These are phyloP conservation scores for Cutaneotrichosporon sp. DNA, from an alignment of 1,284 basidiomycete genomes.

Conservation along the genomic window DNA sequence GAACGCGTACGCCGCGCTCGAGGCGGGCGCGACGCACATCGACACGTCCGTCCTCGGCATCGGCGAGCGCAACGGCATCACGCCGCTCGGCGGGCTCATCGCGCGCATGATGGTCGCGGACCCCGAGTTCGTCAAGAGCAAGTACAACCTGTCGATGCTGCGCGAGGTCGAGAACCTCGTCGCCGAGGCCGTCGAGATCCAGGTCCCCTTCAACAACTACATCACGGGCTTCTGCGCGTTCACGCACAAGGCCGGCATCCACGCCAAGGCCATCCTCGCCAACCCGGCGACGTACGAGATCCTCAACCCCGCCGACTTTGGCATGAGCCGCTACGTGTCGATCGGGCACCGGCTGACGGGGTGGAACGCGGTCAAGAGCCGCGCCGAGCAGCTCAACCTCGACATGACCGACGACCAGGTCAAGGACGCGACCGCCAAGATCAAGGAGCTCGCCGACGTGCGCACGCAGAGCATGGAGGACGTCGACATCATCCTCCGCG, in stretches of 20 bases:
- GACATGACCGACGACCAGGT: conserved; percentile 60
- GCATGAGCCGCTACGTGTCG: conserved; percentile 95
- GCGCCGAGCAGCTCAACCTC: conserved; percentile 94
- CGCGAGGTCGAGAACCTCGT: conserved; percentile 99
- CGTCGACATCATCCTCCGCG: conserved; percentile 92
- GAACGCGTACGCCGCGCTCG: conserved; percentile 97
- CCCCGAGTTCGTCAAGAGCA: conserved; percentile 98
- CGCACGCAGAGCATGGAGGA: conserved; percentile 99
- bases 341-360: conserved; percentile 97
- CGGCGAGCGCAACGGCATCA: conserved; percentile 98
- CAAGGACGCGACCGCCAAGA: conserved; percentile 98
- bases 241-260: conserved; percentile 99
- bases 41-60: conserved; percentile 94
- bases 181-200: conserved; percentile 97
- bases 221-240: conserved; percentile 95
- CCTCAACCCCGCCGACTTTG: conserved; percentile 94
- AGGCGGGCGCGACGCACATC: conserved; percentile 98
- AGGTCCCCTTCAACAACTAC: conserved; percentile 80
- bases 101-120: conserved; percentile 89
- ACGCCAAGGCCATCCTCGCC: conserved; percentile 99
- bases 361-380: conserved; percentile 99
- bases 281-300: conserved; percentile 93
- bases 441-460: conserved; percentile 99
- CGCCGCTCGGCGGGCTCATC: conserved; percentile 93
- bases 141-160: conserved; percentile 97